Conservation (phyloP, 2,329 filamentous ascomycete genomes). For the Triangularia setosa region DNA sequence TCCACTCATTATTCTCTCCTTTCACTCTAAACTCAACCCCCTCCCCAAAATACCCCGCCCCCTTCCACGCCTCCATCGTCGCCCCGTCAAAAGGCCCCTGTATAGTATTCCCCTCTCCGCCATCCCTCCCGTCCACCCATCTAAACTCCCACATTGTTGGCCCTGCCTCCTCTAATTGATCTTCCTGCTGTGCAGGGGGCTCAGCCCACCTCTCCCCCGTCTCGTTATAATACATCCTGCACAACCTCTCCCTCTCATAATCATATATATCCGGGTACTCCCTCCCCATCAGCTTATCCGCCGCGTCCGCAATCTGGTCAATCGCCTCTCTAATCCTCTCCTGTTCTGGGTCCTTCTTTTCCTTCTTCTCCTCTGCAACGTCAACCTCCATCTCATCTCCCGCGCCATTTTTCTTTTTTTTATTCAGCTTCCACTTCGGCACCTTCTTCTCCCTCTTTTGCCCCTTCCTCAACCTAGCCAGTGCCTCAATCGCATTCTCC, state of each 20-base stretch:
- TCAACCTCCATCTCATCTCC: conserved; percentile 69
- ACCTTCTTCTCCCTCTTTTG: conserved; percentile 56
- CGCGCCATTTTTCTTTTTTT: conserved; percentile 49
- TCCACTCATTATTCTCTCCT: conserved; percentile 43
- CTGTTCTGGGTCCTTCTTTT: conserved; percentile 68
- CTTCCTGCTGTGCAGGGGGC: conserved; percentile 23
- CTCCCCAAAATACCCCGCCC: conserved; percentile 88
- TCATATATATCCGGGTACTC: conserved; percentile 92
- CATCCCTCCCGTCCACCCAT: conserved; percentile 86
- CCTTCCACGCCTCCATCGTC: conserved; percentile 88
- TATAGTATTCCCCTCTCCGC: conserved; percentile 51
- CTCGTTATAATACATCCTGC: conserved; percentile 78
- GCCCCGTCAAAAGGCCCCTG: conserved; percentile 84
- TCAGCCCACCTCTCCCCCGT: conserved; percentile 80
- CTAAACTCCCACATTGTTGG: conserved; percentile 76
- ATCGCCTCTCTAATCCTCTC: conserved; percentile 67
- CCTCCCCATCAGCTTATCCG: conserved; percentile 78
- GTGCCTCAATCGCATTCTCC: conserved; percentile 83
- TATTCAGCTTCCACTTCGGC: conserved; percentile 68
- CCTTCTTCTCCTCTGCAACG: conserved; percentile 57
- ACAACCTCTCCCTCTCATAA: conserved; percentile 74
- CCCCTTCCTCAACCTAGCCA: conserved; percentile 72
- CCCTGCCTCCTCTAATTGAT: conserved; percentile 32
- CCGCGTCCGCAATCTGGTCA: conserved; percentile 79
- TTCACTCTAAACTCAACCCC: conserved; percentile 73